Percentiles rank a stretch among this genome's conserved stretches.
phyloP scores from a whole-genome alignment of 495 filamentous ascomycete species.

The Aspergillus incahuasiensis region DNA sequence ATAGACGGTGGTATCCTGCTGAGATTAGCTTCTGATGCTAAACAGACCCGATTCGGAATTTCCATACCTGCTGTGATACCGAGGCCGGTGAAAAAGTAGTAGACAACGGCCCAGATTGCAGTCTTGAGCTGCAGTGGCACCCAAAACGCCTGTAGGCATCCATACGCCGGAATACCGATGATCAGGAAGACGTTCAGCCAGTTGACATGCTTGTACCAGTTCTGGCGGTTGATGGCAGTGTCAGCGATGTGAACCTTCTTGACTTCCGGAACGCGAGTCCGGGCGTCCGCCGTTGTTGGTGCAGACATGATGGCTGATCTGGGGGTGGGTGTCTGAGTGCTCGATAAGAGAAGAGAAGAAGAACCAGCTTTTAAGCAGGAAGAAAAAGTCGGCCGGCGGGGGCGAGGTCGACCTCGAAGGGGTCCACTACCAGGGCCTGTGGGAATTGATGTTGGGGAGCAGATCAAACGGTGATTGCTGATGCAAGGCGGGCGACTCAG shows the following conservation, averaged over 20 bases:
- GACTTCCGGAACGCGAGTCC: constrained; percentile 36
- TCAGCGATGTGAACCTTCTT: constrained; percentile 56
- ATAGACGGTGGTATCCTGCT: constrained; percentile 80
- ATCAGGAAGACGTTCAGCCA: constrained; percentile 91
- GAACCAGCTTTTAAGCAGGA: constrained; percentile 8
- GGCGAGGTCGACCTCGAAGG: constrained; percentile 7
- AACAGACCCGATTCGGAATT: background rate
- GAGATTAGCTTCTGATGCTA: constrained; percentile 6
- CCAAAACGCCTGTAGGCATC: constrained; percentile 75
- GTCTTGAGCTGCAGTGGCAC: constrained; percentile 74
- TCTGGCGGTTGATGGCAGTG: constrained; percentile 69
- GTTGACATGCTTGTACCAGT: constrained; percentile 98
- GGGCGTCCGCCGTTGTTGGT: constrained; percentile 31
- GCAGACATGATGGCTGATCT: constrained; percentile 33
- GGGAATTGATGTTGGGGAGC: constrained; percentile 21
- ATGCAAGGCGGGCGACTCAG: constrained; percentile 9
- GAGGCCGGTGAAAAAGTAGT: constrained; percentile 89
- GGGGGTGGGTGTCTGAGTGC: background rate
- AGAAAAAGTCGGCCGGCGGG: constrained; percentile 6
- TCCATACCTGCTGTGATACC: constrained; percentile 78
- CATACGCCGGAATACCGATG: constrained; percentile 73
- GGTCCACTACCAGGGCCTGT: constrained; percentile 13
- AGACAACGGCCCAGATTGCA: constrained; percentile 71
- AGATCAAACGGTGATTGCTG: constrained; percentile 1
- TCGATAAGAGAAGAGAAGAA: background rate